A percentile compares a stretch with the other conserved stretches of the same genome.
Evolutionary conservation across 495 filamentous ascomycete species (phyloP).

Genomic region (Trichocladium uniseriatum): DNA sequence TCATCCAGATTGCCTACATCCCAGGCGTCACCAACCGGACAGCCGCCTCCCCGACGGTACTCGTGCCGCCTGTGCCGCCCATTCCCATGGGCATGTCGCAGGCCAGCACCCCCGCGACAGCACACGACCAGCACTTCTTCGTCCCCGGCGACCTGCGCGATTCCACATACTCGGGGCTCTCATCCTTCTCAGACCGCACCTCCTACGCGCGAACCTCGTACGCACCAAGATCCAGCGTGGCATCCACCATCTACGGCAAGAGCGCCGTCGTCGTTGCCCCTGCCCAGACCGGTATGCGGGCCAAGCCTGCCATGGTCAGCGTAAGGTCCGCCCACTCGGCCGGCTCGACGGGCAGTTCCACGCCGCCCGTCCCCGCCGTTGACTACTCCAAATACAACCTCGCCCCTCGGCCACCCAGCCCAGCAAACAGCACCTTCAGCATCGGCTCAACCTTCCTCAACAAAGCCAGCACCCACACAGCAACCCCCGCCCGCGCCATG

Average conservation of each 20-base stretch:
- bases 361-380: constrained; percentile 47
- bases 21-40: constrained; percentile 94
- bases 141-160: constrained; percentile 86
- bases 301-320: constrained; percentile 83
- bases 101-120: constrained; percentile 45
- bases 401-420: constrained; percentile 37
- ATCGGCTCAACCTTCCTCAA: constrained; percentile 58
- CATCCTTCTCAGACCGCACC: constrained; percentile 55
- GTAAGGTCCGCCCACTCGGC: constrained; percentile 56
- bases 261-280: constrained; percentile 69
- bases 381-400: constrained; percentile 43
- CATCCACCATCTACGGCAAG: constrained; percentile 85
- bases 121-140: constrained; percentile 85
- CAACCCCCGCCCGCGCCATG: constrained; percentile 44
- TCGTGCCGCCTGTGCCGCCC: constrained; percentile 86
- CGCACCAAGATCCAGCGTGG: constrained; percentile 68
- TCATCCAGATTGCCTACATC: constrained; percentile 99
- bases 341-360: constrained; percentile 35
- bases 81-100: constrained; percentile 62
- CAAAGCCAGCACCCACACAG: constrained; percentile 44
- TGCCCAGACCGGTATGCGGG: constrained; percentile 72
- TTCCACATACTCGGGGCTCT: constrained; percentile 64
- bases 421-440: constrained; percentile 45
- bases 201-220: constrained; percentile 57
- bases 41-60: constrained; percentile 66